Percentiles rank a stretch among this genome's conserved stretches.
Evolutionary conservation across 768 basidiomycete species (phyloP).

Genomic region (Calocybe cyanea): DNA sequence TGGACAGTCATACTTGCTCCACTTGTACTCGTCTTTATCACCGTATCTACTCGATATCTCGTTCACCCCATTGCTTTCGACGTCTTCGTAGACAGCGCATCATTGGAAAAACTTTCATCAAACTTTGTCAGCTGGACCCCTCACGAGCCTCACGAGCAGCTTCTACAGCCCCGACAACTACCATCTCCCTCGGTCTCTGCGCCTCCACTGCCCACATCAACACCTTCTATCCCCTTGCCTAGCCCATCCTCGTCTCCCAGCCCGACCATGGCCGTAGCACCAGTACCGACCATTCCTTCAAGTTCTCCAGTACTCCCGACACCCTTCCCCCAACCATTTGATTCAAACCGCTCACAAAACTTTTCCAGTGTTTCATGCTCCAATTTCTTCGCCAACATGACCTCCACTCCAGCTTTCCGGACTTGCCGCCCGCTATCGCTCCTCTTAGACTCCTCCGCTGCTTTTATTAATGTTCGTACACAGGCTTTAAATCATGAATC

Average conservation of each 20-base stretch:
- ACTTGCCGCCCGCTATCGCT: constrained; percentile 75
- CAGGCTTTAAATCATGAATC: too few species aligned
- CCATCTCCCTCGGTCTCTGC: constrained; percentile 6
- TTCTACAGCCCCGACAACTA: constrained; percentile 19
- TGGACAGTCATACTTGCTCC: constrained; percentile 58
- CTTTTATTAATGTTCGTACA: constrained; percentile 50
- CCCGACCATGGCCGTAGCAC: constrained; percentile 21
- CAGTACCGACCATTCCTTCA: constrained; percentile 47
- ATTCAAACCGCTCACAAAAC: constrained; percentile 57
- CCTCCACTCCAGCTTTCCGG: constrained; percentile 53
- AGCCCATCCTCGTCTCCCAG: constrained; percentile 11
- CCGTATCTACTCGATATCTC: constrained; percentile 47
- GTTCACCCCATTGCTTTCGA: constrained; percentile 46
- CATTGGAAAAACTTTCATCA: constrained; percentile 26
- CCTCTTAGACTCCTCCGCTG: constrained; percentile 49
- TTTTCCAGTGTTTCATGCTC: constrained; percentile 65
- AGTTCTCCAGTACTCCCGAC: constrained; percentile 54
- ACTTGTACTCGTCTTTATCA: constrained; percentile 49
- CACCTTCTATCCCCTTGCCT: constrained; percentile 15
- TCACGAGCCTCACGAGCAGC: constrained; percentile 44
- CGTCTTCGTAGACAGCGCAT: constrained; percentile 26
- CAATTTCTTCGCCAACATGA: constrained; percentile 76
- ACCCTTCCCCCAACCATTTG: constrained; percentile 78
- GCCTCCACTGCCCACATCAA: too few species aligned
- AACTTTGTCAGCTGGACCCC: constrained; percentile 32